These are phyloP conservation scores for Scheffersomyces lignosus DNA, from an alignment of 805 yeast genomes.

Conservation along the genomic window DNA sequence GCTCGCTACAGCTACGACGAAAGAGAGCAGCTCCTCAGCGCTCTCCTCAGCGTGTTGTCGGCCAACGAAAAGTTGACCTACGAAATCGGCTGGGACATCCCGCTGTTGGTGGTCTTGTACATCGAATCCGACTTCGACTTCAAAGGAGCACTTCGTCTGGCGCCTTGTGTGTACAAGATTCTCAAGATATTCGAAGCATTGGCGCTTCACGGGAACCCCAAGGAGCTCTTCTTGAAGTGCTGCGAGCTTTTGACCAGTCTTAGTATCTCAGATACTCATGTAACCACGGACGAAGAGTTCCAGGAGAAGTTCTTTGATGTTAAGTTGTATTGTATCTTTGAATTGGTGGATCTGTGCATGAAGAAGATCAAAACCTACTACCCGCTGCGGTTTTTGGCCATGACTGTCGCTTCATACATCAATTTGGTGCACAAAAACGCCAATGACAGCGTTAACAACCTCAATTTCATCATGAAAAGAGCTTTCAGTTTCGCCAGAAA, in stretches of 20 bases:
- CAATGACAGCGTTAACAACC: constrained; percentile 6
- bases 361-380: constrained; percentile 63
- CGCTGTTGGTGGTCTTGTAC: constrained; percentile 60
- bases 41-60: constrained; percentile 43
- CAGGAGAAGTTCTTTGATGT: constrained; percentile 45
- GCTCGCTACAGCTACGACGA: constrained; percentile 46
- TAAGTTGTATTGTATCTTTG: constrained; percentile 65
- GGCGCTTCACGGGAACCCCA: constrained; percentile 72
- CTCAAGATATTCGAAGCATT: constrained; percentile 60
- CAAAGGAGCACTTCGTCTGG: constrained; percentile 26
- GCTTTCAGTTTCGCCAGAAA: constrained; percentile 62
- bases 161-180: constrained; percentile 40
- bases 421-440: constrained; percentile 43
- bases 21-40: constrained; percentile 46
- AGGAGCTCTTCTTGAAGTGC: constrained; percentile 70
- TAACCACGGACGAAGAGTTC: background rate
- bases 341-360: constrained; percentile 59
- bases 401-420: constrained; percentile 61
- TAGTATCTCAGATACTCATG: constrained; percentile 11
- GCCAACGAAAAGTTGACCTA: constrained; percentile 50
- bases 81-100: constrained; percentile 93
- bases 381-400: constrained; percentile 78
- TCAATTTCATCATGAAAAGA: constrained; percentile 52
- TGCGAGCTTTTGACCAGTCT: constrained; percentile 61
- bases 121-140: constrained; percentile 40